phyloP scores from a whole-genome alignment of 495 filamentous ascomycete genomes.

The Lasiosphaeris hirsuta region DNA sequence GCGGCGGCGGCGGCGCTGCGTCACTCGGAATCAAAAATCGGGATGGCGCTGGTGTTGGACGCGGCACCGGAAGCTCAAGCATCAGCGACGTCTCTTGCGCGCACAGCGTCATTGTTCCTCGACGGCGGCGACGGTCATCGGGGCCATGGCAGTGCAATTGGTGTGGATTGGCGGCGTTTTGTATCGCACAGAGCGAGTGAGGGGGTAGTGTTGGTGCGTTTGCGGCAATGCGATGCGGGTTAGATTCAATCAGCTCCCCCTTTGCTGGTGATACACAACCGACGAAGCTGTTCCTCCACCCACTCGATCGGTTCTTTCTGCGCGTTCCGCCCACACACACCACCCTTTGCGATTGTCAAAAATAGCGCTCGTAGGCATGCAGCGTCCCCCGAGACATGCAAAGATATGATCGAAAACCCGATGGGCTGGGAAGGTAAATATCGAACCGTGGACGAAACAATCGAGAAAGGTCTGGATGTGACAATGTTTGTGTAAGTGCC shows the following conservation, averaged over 20 bases:
- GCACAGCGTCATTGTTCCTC: slow-evolving; percentile 49
- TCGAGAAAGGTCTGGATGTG: neutral
- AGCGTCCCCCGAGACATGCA: slow-evolving; percentile 10
- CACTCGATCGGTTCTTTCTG: neutral
- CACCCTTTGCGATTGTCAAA: neutral
- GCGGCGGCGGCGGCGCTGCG: slow-evolving; percentile 9
- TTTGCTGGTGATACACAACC: slow-evolving; percentile 1
- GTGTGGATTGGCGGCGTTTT: slow-evolving; percentile 11
- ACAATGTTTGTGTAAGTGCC: neutral
- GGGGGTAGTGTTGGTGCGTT: neutral
- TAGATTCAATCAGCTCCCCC: neutral
- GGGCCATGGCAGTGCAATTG: slow-evolving; percentile 25
- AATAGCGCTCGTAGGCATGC: neutral
- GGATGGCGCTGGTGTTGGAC: slow-evolving; percentile 8
- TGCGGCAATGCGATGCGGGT: slow-evolving; percentile 9
- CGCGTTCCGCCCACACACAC: neutral
- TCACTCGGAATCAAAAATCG: slow-evolving; percentile 1
- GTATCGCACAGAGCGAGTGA: slow-evolving; percentile 4
- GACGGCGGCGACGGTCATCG: slow-evolving; percentile 27
- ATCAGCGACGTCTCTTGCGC: slow-evolving; percentile 33
- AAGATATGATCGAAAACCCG: slow-evolving; percentile 5
- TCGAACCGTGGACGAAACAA: slow-evolving; percentile 5
- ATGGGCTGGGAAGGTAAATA: slow-evolving; percentile 3
- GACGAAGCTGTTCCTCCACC: neutral
- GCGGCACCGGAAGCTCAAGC: slow-evolving; percentile 21